Percentiles rank a stretch among this genome's conserved stretches.
These are phyloP conservation scores for Cryptococcus jaspeensis DNA, from an alignment of 1,284 basidiomycete species.

Conservation along the genomic window DNA sequence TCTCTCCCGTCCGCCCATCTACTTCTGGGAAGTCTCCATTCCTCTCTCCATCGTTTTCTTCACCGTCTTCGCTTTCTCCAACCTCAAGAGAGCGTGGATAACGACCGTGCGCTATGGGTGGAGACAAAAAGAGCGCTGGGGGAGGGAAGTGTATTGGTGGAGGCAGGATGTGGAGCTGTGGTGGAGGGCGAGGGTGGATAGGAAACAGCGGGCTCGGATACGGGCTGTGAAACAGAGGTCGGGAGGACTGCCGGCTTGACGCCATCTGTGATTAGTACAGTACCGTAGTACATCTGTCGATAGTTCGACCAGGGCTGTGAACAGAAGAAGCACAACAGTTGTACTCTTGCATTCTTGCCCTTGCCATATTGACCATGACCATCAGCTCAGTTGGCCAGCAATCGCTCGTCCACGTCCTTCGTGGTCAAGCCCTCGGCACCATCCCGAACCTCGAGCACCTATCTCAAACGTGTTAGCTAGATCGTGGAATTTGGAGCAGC, in stretches of 20 bases:
- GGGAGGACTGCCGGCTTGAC: neutral
- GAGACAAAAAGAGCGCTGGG: too few relatives aligned
- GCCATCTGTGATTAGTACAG: neutral
- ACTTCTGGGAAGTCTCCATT: constrained; percentile 11
- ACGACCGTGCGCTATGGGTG: too few relatives aligned
- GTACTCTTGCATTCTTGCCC: neutral
- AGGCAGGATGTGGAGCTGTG: constrained; percentile 2
- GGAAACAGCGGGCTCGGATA: neutral
- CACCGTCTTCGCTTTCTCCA: constrained; percentile 10
- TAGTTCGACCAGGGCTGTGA: neutral
- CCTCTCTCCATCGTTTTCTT: constrained; percentile 8
- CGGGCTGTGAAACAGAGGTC: neutral
- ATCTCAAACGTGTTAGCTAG: neutral
- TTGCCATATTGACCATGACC: neutral
- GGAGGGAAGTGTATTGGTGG: too few relatives aligned
- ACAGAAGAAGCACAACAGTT: neutral
- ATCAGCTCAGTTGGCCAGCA: constrained; percentile 50
- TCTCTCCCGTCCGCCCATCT: constrained; percentile 1
- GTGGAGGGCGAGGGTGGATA: constrained; percentile 3
- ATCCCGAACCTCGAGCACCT: constrained; percentile 74
- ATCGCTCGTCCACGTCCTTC: constrained; percentile 63
- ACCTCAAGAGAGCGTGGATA: neutral
- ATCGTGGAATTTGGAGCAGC: neutral
- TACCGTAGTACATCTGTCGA: neutral
- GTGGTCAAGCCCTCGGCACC: constrained; percentile 76